A percentile compares a stretch with the other conserved stretches of the same genome.
These are phyloP conservation scores for Nemania sp. DNA, from an alignment of 2,329 filamentous ascomycete species.

Conservation along the genomic window DNA sequence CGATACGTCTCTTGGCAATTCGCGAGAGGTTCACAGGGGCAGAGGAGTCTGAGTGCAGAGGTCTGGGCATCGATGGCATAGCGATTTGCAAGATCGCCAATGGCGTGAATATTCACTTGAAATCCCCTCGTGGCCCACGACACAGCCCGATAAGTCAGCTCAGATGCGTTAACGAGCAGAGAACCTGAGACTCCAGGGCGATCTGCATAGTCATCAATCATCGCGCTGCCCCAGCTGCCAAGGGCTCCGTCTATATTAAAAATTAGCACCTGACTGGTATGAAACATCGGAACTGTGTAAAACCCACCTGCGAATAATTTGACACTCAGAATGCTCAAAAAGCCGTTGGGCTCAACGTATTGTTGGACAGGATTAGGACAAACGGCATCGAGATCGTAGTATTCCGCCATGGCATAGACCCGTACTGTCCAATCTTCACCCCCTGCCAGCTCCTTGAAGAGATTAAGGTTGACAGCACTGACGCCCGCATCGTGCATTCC, in stretches of 20 bases:
- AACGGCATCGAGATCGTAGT: constrained; percentile 64
- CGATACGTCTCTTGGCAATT: constrained; percentile 58
- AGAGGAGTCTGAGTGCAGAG: constrained; percentile 56
- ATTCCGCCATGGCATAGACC: constrained; percentile 71
- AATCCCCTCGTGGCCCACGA: constrained; percentile 64
- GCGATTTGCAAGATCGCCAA: constrained; percentile 70
- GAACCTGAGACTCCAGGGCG: constrained; percentile 64
- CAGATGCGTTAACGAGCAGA: constrained; percentile 66
- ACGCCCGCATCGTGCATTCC: constrained; percentile 72
- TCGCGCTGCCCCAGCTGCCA: constrained; percentile 71
- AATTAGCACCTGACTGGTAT: constrained; percentile 25
- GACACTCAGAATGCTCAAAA: constrained; percentile 62
- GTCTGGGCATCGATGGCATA: constrained; percentile 66
- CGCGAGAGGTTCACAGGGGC: constrained; percentile 48
- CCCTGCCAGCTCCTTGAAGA: constrained; percentile 57
- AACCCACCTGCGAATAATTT: constrained; percentile 68
- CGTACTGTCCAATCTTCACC: constrained; percentile 61
- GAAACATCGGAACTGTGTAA: no score
- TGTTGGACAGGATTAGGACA: constrained; percentile 56
- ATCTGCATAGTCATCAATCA: constrained; percentile 72
- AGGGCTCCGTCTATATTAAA: constrained; percentile 63
- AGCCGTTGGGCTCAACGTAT: constrained; percentile 49
- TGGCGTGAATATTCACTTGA: constrained; percentile 74
- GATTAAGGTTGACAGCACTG: constrained; percentile 54
- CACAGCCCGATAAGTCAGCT: constrained; percentile 55